phyloP scores from a whole-genome alignment of 768 basidiomycete species.

The Lanmaoa pseudosensibilis region DNA sequence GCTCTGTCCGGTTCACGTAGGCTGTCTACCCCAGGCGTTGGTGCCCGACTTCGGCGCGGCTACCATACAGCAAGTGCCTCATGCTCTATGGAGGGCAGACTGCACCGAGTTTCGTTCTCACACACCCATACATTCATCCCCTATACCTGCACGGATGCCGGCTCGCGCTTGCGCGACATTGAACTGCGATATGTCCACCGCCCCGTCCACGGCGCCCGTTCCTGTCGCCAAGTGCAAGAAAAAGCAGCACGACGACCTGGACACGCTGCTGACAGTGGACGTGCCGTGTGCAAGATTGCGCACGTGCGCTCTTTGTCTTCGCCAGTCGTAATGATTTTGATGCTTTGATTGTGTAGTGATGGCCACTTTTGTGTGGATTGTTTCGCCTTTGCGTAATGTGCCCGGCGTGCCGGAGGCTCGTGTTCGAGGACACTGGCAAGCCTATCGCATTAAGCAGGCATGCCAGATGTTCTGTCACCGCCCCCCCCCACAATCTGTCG shows the following conservation, averaged over 20 bases:
- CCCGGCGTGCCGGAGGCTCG: background rate
- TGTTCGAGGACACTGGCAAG: too few species aligned
- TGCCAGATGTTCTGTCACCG: background rate
- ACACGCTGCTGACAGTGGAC: too few species aligned
- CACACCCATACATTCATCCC: background rate
- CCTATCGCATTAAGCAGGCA: background rate
- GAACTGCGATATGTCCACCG: background rate
- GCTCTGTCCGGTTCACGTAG: background rate
- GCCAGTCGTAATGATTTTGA: background rate
- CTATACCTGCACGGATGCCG: background rate
- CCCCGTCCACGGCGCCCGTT: background rate
- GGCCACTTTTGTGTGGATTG: background rate
- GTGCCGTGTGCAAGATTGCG: background rate
- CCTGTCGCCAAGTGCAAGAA: background rate
- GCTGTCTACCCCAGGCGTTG: background rate
- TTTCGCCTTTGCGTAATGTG: background rate
- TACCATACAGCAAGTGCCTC: background rate
- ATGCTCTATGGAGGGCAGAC: background rate
- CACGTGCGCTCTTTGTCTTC: background rate
- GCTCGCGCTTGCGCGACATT: background rate
- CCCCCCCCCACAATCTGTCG: background rate
- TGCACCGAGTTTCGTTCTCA: background rate
- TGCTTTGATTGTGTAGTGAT: background rate
- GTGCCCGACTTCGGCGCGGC: background rate
- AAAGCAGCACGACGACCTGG: background rate